phyloP scores from a whole-genome alignment of 148 eudicot species.

The Simmondsia chinensis region DNA sequence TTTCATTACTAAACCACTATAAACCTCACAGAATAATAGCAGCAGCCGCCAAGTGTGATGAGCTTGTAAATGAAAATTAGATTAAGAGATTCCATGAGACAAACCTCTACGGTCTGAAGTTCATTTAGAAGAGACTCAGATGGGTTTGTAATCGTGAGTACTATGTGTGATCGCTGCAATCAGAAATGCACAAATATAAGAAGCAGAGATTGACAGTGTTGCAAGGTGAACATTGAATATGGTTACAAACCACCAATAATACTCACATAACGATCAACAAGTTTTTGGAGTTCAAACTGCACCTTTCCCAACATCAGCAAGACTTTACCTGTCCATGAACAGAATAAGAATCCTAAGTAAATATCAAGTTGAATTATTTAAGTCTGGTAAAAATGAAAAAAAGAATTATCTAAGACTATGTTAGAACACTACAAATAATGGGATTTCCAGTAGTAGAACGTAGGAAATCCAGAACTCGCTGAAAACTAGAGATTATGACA shows the following conservation, averaged over 20 bases:
- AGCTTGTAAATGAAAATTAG: background rate
- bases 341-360: background rate
- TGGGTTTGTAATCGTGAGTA: conserved; percentile 73
- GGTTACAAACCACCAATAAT: conserved; percentile 1
- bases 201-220: background rate
- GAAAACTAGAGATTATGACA: too few species aligned
- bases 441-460: too few species aligned
- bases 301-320: conserved; percentile 64
- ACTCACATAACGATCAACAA: conserved; percentile 81
- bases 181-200: conserved; percentile 4
- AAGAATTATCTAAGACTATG: too few species aligned
- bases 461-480: too few species aligned
- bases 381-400: background rate
- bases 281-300: conserved; percentile 86
- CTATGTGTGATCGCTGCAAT: conserved; percentile 74
- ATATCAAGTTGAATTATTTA: background rate
- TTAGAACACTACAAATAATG: too few species aligned
- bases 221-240: conserved; percentile 1
- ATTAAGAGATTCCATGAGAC: conserved; percentile 13
- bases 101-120: conserved; percentile 93
- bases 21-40: too few species aligned
- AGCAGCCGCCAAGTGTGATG: background rate
- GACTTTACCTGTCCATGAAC: conserved; percentile 39
- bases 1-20: too few species aligned
- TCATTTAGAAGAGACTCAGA: conserved; percentile 89